A percentile compares a stretch with the other conserved stretches of the same genome.
Conservation (phyloP, 176 grass and related monocot genomes). For the Miscanthus lutarioriparius region DNA sequence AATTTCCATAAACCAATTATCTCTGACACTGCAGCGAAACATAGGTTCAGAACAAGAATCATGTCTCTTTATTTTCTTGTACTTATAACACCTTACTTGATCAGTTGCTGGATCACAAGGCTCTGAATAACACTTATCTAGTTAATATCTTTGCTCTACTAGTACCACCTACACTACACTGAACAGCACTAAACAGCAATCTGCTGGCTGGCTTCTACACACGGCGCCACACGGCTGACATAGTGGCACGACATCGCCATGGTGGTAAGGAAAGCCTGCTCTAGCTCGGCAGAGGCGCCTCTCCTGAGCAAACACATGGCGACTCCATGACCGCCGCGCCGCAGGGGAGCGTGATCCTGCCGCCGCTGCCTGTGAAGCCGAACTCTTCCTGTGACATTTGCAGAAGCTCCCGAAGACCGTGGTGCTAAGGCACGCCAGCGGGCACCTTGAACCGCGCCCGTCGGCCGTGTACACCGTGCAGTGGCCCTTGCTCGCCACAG, state of each 20-base stretch:
- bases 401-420: slow-evolving; percentile 33
- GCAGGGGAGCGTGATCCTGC: slow-evolving; percentile 20
- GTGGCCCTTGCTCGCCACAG: slow-evolving; percentile 35
- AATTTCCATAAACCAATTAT: neutral
- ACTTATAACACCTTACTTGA: neutral
- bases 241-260: neutral
- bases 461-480: slow-evolving; percentile 47
- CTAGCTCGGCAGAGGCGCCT: slow-evolving; percentile 50
- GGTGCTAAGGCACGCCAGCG: slow-evolving; percentile 41
- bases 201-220: neutral
- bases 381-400: slow-evolving; percentile 34
- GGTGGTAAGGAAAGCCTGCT: slow-evolving; percentile 41
- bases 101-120: neutral
- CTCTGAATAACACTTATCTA: neutral
- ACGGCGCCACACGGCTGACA: neutral
- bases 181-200: neutral
- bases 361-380: neutral
- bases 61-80: neutral
- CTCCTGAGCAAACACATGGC: slow-evolving; percentile 25
- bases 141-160: neutral
- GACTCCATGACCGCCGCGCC: slow-evolving; percentile 3
- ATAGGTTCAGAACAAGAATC: neutral
- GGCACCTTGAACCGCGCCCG: slow-evolving; percentile 57
- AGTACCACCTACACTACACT: neutral
- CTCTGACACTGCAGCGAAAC: neutral